Conservation (phyloP, 164 flowering plant genomes). For the Piper betle region DNA sequence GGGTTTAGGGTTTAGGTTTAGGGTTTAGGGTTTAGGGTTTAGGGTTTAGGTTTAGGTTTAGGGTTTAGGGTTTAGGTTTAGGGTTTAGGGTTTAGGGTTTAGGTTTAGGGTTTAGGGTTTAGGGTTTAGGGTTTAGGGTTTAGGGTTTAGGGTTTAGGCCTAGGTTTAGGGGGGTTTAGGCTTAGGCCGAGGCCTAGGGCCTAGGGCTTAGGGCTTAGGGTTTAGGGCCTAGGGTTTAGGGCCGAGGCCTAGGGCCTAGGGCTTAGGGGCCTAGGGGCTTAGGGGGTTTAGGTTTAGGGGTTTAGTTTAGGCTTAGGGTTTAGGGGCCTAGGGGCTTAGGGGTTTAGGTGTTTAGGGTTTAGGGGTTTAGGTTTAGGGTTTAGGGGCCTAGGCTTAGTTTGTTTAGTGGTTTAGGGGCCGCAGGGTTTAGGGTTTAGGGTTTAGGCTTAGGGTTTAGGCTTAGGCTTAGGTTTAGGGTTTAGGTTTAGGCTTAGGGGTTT, state of each 20-base stretch:
- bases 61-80: constrained; percentile 1
- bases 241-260: too few relatives aligned
- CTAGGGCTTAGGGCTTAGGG: constrained; percentile 1
- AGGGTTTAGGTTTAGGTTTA: constrained; percentile 1
- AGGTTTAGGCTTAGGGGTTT: too few relatives aligned
- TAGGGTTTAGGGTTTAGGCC: constrained; percentile 1
- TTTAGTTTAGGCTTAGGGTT: too few relatives aligned
- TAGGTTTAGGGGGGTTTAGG: background rate
- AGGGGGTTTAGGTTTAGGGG: background rate
- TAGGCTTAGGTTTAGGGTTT: constrained; percentile 2
- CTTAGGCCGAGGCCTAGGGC: background rate
- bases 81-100: too few relatives aligned
- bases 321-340: too few relatives aligned
- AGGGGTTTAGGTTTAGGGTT: too few relatives aligned
- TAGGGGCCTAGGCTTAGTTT: too few relatives aligned
- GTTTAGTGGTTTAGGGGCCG: too few relatives aligned
- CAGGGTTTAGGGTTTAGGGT: background rate
- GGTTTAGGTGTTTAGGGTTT: too few relatives aligned
- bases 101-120: constrained; percentile 2
- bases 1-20: constrained; percentile 4
- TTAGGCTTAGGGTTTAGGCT: constrained; percentile 2
- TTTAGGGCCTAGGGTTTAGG: constrained; percentile 2
- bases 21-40: constrained; percentile 5
- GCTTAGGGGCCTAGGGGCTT: constrained; percentile 1
- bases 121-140: constrained; percentile 2